Base-by-base conservation (phyloP, 441 rosid species). In the Mallotus japonicus region DNA sequence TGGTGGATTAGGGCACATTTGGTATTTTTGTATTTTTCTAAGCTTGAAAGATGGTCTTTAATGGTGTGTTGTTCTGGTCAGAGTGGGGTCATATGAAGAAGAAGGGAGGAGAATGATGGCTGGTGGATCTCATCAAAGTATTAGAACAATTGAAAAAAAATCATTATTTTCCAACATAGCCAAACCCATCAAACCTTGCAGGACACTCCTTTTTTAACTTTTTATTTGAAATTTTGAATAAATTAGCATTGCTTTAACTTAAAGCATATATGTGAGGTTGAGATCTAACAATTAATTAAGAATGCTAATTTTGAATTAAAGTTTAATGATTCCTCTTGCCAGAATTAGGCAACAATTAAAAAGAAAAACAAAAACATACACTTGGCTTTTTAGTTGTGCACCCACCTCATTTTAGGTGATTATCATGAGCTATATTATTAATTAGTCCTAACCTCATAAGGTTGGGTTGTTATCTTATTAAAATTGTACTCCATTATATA, bases 171-270 rank as follows among this genome's bases (percentile, higher is more conserved):
- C 65, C 63, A 71, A 66, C 16, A 54, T 64, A 28, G 83, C 73
- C 81, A 68, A 69, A 71, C 81, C 64, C 7, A 71, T 71, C 78
- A 75, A 64, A 62, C 56, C 87, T 80, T 84, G 74, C 61, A 69
- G 54, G 54, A 8, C 84, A 84, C 86, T 82, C 61, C 69, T 80
- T 67, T 60, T 14, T 19, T 47, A 2, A 32, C 14, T 55, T 60
- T 67, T 37, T 49, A n/a, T 11, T 69, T 17, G 8, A 55, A 55
- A 17, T 6, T 72, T 42, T 62, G 37, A 61, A 58, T 12, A 56
- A 81, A 60, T 60, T 5, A 79, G 67, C 78, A 68, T 79, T 83
- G 87, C 89, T 87, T 87, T 74, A 71, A n/a, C 81, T 74, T 72
- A 73, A 87, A 84, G 87, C 40, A 34, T 34, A 34, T 69, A 64